A percentile compares a stretch with the other conserved stretches of the same genome.
Conservation (phyloP, 225 moss, liverwort and hornwort genomes). For the Pleurozium schreberi region DNA sequence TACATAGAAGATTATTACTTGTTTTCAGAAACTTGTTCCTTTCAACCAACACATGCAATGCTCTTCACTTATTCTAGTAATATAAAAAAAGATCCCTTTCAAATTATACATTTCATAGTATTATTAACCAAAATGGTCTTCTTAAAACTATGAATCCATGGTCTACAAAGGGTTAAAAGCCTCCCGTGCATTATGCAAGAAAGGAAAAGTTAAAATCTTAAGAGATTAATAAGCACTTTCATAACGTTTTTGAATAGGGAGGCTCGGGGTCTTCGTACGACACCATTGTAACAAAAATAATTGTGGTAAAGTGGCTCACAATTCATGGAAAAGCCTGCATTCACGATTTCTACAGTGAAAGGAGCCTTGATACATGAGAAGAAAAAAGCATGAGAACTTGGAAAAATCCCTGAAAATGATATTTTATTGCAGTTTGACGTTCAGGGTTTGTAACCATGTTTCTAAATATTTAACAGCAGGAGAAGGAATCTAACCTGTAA, state of each 20-base stretch:
- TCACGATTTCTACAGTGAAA: neutral
- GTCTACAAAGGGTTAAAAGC: neutral
- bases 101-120: neutral
- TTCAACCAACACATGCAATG: neutral
- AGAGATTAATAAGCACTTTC: neutral
- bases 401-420: neutral
- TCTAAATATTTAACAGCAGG: neutral
- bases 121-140: too few relatives aligned
- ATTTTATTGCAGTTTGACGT: neutral
- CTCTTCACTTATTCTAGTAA: neutral
- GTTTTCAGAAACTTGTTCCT: neutral
- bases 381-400: neutral
- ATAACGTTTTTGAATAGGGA: neutral
- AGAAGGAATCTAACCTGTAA: neutral
- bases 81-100: neutral
- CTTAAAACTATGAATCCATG: neutral
- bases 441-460: neutral
- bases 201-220: neutral
- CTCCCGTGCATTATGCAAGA: neutral
- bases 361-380: neutral
- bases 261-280: neutral
- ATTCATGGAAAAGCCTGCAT: neutral
- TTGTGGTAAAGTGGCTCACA: neutral
- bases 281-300: neutral
- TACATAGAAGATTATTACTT: neutral